Evolutionary conservation across 768 basidiomycete genomes (phyloP).

Genomic region (Gloeopeniophorella convolvens): DNA sequence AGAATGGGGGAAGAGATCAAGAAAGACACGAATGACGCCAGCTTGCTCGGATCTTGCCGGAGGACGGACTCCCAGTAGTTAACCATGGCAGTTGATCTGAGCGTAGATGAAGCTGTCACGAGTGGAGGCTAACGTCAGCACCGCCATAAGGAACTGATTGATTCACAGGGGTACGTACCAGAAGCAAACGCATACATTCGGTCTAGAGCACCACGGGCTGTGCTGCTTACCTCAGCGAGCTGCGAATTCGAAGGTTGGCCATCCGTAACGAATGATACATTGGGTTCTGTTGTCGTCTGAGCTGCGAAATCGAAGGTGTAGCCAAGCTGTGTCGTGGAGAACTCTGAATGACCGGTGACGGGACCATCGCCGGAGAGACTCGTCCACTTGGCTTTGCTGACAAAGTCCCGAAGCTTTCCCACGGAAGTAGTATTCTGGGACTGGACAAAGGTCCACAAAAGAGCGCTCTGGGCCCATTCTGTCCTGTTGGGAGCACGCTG

Average conservation of each 20-base stretch:
- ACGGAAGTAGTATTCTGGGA: constrained; percentile 40
- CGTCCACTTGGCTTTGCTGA: constrained; percentile 44
- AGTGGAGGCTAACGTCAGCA: background rate
- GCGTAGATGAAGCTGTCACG: constrained; percentile 48
- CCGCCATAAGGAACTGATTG: background rate
- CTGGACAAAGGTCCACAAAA: constrained; percentile 54
- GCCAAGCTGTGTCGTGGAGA: constrained; percentile 41
- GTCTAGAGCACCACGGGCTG: constrained; percentile 39
- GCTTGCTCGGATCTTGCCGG: constrained; percentile 36
- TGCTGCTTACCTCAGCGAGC: constrained; percentile 35
- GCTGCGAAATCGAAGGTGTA: constrained; percentile 55
- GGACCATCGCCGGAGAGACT: constrained; percentile 38
- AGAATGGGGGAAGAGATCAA: constrained; percentile 42
- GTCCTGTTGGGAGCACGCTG: constrained; percentile 42
- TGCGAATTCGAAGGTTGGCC: constrained; percentile 44
- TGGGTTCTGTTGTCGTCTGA: constrained; percentile 41
- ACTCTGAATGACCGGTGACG: constrained; percentile 26
- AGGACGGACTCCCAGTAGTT: constrained; percentile 53
- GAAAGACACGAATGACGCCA: constrained; percentile 41
- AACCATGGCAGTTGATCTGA: constrained; percentile 40
- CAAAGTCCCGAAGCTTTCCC: constrained; percentile 38
- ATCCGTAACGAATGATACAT: constrained; percentile 38
- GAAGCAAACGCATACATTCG: constrained; percentile 54
- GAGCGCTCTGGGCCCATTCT: constrained; percentile 49
- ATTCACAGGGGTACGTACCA: constrained; percentile 35